phyloP scores from a whole-genome alignment of 371 early-diverging fungal genomes.

The Capniomyces stellatus region DNA sequence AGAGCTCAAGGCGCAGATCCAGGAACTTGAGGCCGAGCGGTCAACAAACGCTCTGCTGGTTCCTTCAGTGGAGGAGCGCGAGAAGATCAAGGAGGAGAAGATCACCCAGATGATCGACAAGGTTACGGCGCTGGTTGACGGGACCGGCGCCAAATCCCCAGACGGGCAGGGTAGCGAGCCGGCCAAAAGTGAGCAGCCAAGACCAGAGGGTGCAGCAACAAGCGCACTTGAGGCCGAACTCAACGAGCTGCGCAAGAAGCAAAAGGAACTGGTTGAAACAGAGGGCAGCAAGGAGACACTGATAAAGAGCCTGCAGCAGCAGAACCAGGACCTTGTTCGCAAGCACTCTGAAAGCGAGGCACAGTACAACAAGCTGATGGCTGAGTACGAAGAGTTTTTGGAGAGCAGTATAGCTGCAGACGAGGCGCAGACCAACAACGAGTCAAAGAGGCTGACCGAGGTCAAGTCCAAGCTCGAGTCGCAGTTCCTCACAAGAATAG shows the following conservation, averaged over 20 bases:
- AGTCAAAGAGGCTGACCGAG: conserved; percentile 54
- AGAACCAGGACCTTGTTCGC: conserved; percentile 38
- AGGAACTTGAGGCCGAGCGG: not conserved
- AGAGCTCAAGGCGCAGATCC: not conserved
- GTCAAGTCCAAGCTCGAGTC: conserved; percentile 67
- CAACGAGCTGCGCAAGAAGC: not conserved
- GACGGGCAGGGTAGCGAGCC: not conserved
- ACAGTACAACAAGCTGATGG: conserved; percentile 48
- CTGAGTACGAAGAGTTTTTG: conserved; percentile 80
- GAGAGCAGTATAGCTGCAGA: conserved; percentile 86
- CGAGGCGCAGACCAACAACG: conserved; percentile 35
- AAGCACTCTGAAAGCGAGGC: conserved; percentile 55
- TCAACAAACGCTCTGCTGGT: not conserved
- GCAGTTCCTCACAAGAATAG: conserved; percentile 61
- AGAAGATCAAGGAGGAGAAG: not conserved
- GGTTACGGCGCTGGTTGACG: not conserved
- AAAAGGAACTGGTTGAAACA: not conserved
- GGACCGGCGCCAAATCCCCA: too few species aligned
- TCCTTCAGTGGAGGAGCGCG: not conserved
- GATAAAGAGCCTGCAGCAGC: conserved; percentile 30
- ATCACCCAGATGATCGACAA: not conserved
- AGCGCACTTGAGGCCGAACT: not conserved
- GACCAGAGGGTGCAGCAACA: not conserved
- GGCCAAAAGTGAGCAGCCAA: not conserved
- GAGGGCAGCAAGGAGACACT: not conserved